Evolutionary conservation across 768 basidiomycete species (phyloP).

Genomic region (Boletus vinaceobasis): DNA sequence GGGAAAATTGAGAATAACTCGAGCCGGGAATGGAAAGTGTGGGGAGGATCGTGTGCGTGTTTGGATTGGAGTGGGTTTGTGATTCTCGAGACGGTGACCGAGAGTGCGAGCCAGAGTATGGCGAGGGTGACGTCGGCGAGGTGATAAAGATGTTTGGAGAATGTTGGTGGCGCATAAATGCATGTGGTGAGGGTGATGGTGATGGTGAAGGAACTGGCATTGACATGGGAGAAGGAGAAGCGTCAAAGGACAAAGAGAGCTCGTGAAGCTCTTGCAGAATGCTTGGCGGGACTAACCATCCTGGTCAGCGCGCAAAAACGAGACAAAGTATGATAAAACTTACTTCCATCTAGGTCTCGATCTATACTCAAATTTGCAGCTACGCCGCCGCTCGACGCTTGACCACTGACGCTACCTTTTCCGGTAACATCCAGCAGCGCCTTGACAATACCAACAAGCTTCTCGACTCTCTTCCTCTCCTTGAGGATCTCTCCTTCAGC

Average conservation of each 20-base stretch:
- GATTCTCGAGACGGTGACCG: conserved; percentile 21
- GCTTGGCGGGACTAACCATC: conserved; percentile 13
- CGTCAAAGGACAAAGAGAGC: conserved; percentile 27
- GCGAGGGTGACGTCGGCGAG: conserved; percentile 49
- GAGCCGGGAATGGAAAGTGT: conserved; percentile 11
- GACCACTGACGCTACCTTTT: conserved; percentile 29
- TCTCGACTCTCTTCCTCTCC: conserved; percentile 62
- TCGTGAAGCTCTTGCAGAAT: conserved; percentile 28
- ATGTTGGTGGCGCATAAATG: conserved; percentile 13
- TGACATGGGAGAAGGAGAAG: conserved; percentile 12
- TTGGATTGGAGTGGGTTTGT: conserved; percentile 6
- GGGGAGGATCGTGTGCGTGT: conserved; percentile 8
- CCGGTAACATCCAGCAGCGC: conserved; percentile 61
- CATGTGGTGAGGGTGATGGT: conserved; percentile 26
- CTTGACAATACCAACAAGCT: conserved; percentile 55
- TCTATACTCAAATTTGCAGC: neutral
- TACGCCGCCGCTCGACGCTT: neutral
- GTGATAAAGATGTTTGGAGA: conserved; percentile 75
- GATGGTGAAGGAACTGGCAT: conserved; percentile 24
- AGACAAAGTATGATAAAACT: neutral
- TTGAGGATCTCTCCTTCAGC: conserved; percentile 41
- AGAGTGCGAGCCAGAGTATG: conserved; percentile 17
- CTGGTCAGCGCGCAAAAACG: conserved; percentile 1
- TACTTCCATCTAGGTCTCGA: conserved; percentile 15
- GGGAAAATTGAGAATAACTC: conserved; percentile 7